Base-by-base conservation (phyloP, 73 alveolate genomes). In the Tetrahymena elliotti region DNA sequence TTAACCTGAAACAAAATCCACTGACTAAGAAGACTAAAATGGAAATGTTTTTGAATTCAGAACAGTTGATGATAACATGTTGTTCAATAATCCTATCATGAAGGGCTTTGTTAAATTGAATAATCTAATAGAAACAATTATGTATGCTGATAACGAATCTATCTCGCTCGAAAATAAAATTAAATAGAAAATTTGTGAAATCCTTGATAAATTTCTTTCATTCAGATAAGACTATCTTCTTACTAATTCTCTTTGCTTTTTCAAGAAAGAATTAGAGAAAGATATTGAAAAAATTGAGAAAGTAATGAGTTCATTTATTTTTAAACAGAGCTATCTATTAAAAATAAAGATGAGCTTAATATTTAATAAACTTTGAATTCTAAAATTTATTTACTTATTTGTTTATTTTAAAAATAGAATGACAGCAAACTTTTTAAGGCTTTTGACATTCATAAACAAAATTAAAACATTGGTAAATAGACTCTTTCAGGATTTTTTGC, bases 151-250 rank as follows among this genome's bases (percentile, higher is more conserved):
- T 12, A 88, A 38, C 13, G 93, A 93, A 6, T 84, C 95, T 31
- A 94, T 84, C 41, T 20, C 16, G 0, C 38, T 94, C 7, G 96
- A 94, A 84, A 94, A 84, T 88, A 94, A 94, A 35, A 94, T 94
- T 10, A 94, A 94, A 92, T 39, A 84, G 34, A 53, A 93, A 20
- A 27, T 94, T 31, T 94, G 96, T 47, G 95, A 94, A 53, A 94
- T 94, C 0, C 93, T 94, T 88, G 96, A 94, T 93, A 94, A 94
- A 52, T 94, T 94, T 33, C 54, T 94, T 20, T 84, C 93, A 52
- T 84, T 94, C 92, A 84, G 96, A 52, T 92, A 94, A 94, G 93
- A 94, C 41, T 94, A 94, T 88, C 93, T 94, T 20, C 93, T 94
- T 94, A 33, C 83, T n/a, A 94, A 94, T 40, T 38, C 83, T 8